These are phyloP conservation scores for Kondoa malvinella DNA, from an alignment of 768 basidiomycete genomes.

Conservation along the genomic window DNA sequence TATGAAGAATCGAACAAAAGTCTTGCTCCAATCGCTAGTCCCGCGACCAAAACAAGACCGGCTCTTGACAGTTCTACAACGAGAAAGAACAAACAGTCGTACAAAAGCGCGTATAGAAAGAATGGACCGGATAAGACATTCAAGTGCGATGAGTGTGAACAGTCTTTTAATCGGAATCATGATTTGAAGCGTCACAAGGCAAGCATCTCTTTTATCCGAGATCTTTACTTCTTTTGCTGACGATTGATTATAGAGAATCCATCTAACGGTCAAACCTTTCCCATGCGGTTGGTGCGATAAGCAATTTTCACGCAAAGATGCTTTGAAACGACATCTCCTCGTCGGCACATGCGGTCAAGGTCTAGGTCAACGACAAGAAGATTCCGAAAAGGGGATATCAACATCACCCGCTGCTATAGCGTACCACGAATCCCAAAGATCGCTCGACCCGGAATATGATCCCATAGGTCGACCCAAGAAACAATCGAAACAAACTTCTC, in stretches of 20 bases:
- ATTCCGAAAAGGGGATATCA: not conserved
- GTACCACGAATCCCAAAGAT: not conserved
- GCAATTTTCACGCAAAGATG: conserved; percentile 34
- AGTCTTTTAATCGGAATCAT: conserved; percentile 34
- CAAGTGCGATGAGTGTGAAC: conserved; percentile 33
- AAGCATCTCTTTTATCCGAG: not conserved
- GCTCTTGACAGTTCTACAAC: not conserved
- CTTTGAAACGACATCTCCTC: conserved; percentile 32
- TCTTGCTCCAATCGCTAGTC: not conserved
- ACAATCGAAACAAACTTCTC: not conserved
- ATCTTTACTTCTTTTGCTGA: not conserved
- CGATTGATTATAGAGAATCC: conserved; percentile 27
- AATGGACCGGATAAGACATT: conserved; percentile 28
- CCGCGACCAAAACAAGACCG: not conserved
- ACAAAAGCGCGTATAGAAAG: not conserved
- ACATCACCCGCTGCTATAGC: not conserved
- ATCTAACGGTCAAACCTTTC: conserved; percentile 32
- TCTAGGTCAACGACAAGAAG: not conserved
- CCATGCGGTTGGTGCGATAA: conserved; percentile 32
- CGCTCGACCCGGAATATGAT: not conserved
- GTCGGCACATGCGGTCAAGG: conserved; percentile 30
- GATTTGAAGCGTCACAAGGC: conserved; percentile 29
- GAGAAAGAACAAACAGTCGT: not conserved
- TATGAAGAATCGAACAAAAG: not conserved
- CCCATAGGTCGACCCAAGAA: not conserved